Base-by-base conservation (phyloP, 441 rosid genomes). In the Eruca vesicaria region DNA sequence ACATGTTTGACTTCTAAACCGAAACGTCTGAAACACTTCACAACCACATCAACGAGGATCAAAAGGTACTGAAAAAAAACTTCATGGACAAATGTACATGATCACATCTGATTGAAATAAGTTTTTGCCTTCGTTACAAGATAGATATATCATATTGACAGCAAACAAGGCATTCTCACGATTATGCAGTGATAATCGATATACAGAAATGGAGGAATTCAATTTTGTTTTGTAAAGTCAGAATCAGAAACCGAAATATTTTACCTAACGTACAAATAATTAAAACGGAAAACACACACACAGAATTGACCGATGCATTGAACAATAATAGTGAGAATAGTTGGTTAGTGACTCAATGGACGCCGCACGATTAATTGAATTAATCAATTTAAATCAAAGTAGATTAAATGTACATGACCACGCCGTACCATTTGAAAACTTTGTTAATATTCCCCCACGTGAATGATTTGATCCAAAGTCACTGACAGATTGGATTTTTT, bases 331-430 rank as follows among this genome's bases (percentile, higher is more conserved):
- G 23, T 52, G 64, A 62, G n/a, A 14, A 55, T 38, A 10, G 65
- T 29, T 63, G 21, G 64, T 29, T 66, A 48, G 43, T 15, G 62
- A 64, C 33, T 57, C 2, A 63, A 65, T 66, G 31, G 15, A 36
- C 63, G 63, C 68, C 64, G 72, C 68, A 77, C 72, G 72, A 77
- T 50, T 71, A 71, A 66, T 48, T 59, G 60, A 9, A 31, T n/a
- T 29, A 76, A 52, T 63, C 52, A 21, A 5, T 16, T 50, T 9
- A 19, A 57, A 64, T 33, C 3, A 66, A 52, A 33, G 36, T 10
- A 59, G 77, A 77, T 71, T 77, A 77, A 71, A 60, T 77, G 76
- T 65, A 77, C 76, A 65, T 65, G 59, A 72, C 77, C 80, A 58
- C 58, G 73, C 77, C 77, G 74, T 62, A 78, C 78, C 21, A 11